phyloP scores from a whole-genome alignment of 2,329 filamentous ascomycete genomes.

The Reticulascus tulasneorum region DNA sequence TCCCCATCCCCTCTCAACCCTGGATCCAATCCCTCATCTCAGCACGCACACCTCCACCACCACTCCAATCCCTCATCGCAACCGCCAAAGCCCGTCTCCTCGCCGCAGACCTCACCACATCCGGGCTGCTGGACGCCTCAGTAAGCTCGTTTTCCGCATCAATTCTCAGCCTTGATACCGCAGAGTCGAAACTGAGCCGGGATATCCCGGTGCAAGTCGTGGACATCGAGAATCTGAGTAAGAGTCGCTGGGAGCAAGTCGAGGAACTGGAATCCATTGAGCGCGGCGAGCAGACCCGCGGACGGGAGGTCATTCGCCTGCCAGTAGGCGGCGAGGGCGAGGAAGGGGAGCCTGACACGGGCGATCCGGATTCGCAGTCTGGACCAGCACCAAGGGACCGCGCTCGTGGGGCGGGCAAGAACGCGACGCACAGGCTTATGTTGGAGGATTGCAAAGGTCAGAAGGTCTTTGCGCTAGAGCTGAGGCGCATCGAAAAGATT shows the following conservation, averaged over 20 bases:
- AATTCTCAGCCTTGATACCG: slow-evolving; percentile 41
- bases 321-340: slow-evolving; percentile 39
- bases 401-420: slow-evolving; percentile 23
- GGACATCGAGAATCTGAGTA: slow-evolving; percentile 78
- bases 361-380: slow-evolving; percentile 20
- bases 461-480: slow-evolving; percentile 68
- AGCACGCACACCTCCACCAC: slow-evolving; percentile 51
- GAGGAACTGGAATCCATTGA: slow-evolving; percentile 73
- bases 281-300: slow-evolving; percentile 69
- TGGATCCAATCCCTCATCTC: slow-evolving; percentile 65
- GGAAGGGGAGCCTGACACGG: slow-evolving; percentile 42
- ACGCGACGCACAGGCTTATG: slow-evolving; percentile 72
- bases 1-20: slow-evolving; percentile 46
- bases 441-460: slow-evolving; percentile 75
- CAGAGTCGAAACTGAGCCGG: slow-evolving; percentile 52
- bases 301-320: slow-evolving; percentile 77
- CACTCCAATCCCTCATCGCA: slow-evolving; percentile 68
- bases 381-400: slow-evolving; percentile 7
- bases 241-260: slow-evolving; percentile 80
- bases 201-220: slow-evolving; percentile 77
- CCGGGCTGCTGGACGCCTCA: slow-evolving; percentile 44
- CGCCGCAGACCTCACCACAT: slow-evolving; percentile 67
- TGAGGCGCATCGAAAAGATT: slow-evolving; percentile 62
- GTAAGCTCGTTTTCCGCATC: slow-evolving; percentile 46
- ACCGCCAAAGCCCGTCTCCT: slow-evolving; percentile 80